A percentile compares a stretch with the other conserved stretches of the same genome.
Evolutionary conservation across 2,329 filamentous ascomycete species (phyloP).

Genomic region (Chrysoporthe deuterocubensis): DNA sequence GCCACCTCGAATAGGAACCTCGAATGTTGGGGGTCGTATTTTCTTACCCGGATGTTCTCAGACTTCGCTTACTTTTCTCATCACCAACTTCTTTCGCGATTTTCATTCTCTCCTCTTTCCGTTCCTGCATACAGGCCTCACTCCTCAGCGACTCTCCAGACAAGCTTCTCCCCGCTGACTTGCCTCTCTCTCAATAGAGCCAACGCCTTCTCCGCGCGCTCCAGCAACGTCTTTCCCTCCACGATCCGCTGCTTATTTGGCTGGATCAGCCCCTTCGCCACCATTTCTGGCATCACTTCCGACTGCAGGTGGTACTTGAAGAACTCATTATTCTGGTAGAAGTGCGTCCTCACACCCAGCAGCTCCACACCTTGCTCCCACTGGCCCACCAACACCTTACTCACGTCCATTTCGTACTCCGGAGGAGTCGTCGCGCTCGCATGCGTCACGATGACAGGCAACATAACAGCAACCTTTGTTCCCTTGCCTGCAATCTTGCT

Average conservation of each 20-base stretch:
- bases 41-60: no score
- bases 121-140: not conserved
- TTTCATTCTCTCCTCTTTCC: not conserved
- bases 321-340: conserved; percentile 58
- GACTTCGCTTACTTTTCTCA: no score
- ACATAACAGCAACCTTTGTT: conserved; percentile 58
- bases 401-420: conserved; percentile 58
- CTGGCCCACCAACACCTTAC: conserved; percentile 40
- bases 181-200: conserved; percentile 32
- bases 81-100: no score
- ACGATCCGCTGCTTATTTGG: conserved; percentile 48
- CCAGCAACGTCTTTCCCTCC: conserved; percentile 49
- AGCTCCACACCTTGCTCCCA: conserved; percentile 59
- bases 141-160: conserved; percentile 36
- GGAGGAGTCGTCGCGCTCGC: conserved; percentile 52
- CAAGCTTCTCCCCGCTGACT: conserved; percentile 36
- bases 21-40: no score
- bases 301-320: conserved; percentile 59
- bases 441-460: conserved; percentile 62
- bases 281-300: conserved; percentile 56
- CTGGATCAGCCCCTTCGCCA: conserved; percentile 43
- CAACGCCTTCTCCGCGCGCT: conserved; percentile 36
- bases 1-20: no score
- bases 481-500: conserved; percentile 53
- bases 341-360: conserved; percentile 60